These are phyloP conservation scores for Royoungia palumana DNA, from an alignment of 768 basidiomycete species.

Conservation along the genomic window DNA sequence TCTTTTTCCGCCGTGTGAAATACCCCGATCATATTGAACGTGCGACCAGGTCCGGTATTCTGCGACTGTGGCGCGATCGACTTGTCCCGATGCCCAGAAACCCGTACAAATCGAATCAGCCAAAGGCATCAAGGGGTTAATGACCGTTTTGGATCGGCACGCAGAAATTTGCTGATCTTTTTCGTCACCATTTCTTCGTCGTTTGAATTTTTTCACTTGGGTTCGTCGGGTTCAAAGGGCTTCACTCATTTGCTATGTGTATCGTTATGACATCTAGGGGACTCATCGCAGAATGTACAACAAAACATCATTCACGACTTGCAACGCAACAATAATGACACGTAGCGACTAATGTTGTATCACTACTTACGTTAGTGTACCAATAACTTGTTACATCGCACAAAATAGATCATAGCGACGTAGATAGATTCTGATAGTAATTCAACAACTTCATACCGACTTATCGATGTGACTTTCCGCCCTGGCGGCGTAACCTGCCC, in stretches of 20 bases:
- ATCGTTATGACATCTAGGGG: conserved; percentile 13
- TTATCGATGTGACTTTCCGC: conserved; percentile 71
- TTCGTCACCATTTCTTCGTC: neutral
- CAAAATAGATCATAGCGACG: conserved; percentile 6
- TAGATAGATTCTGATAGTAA: conserved; percentile 6
- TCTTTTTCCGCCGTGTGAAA: conserved; percentile 6
- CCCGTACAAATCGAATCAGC: conserved; percentile 36
- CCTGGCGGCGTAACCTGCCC: conserved; percentile 90
- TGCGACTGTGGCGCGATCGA: conserved; percentile 36
- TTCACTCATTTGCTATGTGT: conserved; percentile 21
- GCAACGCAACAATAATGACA: conserved; percentile 11
- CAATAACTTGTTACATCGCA: conserved; percentile 8
- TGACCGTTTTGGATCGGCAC: conserved; percentile 36
- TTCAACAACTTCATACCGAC: conserved; percentile 17
- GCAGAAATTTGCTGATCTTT: conserved; percentile 23
- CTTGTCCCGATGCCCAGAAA: conserved; percentile 34
- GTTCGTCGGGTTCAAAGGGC: conserved; percentile 15
- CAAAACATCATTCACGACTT: conserved; percentile 11
- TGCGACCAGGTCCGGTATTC: conserved; percentile 31
- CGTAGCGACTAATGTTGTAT: conserved; percentile 28
- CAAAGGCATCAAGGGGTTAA: conserved; percentile 34
- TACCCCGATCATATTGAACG: conserved; percentile 9
- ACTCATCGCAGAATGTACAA: conserved; percentile 13
- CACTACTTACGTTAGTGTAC: conserved; percentile 23
- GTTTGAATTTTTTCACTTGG: conserved; percentile 7